A percentile compares a stretch with the other conserved stretches of the same genome.
These are phyloP conservation scores for Blakeslea trispora DNA, from an alignment of 371 early-diverging fungal species.

Conservation along the genomic window DNA sequence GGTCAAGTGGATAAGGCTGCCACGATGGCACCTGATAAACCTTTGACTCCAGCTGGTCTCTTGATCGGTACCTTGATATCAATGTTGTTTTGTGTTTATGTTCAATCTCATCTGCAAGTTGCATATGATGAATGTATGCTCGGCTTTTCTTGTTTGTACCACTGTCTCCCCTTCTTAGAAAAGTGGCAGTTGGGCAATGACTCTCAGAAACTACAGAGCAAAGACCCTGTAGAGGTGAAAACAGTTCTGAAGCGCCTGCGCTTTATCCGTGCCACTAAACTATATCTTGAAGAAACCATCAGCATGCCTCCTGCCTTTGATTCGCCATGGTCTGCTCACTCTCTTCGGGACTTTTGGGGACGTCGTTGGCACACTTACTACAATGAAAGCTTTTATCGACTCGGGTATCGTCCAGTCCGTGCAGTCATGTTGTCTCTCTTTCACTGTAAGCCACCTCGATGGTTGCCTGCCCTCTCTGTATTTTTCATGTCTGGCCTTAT, in stretches of 20 bases:
- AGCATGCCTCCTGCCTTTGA: slow-evolving; percentile 39
- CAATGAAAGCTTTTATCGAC: slow-evolving; percentile 40
- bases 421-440: slow-evolving; percentile 12
- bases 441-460: slow-evolving; percentile 23
- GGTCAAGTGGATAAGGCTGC: slow-evolving; percentile 12
- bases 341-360: slow-evolving; percentile 43
- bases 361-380: slow-evolving; percentile 47
- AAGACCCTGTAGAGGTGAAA: slow-evolving; percentile 18
- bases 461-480: slow-evolving; percentile 32
- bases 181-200: slow-evolving; percentile 22
- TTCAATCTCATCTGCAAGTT: slow-evolving; percentile 38
- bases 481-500: slow-evolving; percentile 44
- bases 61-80: slow-evolving; percentile 23
- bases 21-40: neutral
- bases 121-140: slow-evolving; percentile 31
- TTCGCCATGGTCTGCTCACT: slow-evolving; percentile 38
- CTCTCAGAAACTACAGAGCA: slow-evolving; percentile 4
- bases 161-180: slow-evolving; percentile 24
- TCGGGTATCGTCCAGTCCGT: slow-evolving; percentile 37
- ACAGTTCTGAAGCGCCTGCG: slow-evolving; percentile 12
- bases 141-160: slow-evolving; percentile 16
- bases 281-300: slow-evolving; percentile 31
- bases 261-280: slow-evolving; percentile 23
- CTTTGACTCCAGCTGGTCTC: slow-evolving; percentile 6
- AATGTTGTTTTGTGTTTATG: slow-evolving; percentile 34